phyloP scores from a whole-genome alignment of 345 rosid genomes.

The Brassica carinata region DNA sequence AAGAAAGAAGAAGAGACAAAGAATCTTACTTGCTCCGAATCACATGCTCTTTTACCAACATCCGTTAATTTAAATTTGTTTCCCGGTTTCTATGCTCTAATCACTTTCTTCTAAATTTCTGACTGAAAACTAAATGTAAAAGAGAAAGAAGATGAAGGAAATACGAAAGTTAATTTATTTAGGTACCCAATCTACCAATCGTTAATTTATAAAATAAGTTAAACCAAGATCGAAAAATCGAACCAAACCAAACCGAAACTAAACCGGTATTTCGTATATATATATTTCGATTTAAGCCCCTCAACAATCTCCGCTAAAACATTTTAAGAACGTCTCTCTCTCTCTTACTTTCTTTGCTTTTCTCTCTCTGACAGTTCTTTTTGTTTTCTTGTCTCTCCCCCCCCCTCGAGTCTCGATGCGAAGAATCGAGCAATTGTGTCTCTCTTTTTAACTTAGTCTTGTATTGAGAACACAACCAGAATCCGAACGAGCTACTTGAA shows the following conservation, averaged over 20 bases:
- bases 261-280: slow-evolving; percentile 1
- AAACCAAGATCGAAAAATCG: neutral
- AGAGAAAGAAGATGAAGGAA: neutral
- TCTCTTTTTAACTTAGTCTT: neutral
- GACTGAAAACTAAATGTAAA: neutral
- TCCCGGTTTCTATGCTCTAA: slow-evolving; percentile 10
- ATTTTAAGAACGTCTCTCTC: slow-evolving; percentile 15
- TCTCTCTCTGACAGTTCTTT: slow-evolving; percentile 30
- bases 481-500: slow-evolving; percentile 34
- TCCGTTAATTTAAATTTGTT: slow-evolving; percentile 7
- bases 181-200: slow-evolving; percentile 9
- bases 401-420: slow-evolving; percentile 46
- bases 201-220: neutral
- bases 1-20: slow-evolving; percentile 3
- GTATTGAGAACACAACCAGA: slow-evolving; percentile 1
- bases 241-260: slow-evolving; percentile 7
- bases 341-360: neutral
- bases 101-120: neutral
- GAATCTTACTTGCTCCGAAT: slow-evolving; percentile 18
- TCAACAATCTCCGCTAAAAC: slow-evolving; percentile 29
- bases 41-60: slow-evolving; percentile 20
- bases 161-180: neutral
- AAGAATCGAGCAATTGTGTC: slow-evolving; percentile 37
- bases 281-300: neutral
- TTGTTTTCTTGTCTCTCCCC: slow-evolving; percentile 21